Percentiles rank a stretch among this genome's conserved stretches.
phyloP scores from a whole-genome alignment of 2,329 filamentous ascomycete genomes.

The Sarocladium brachiariae region DNA sequence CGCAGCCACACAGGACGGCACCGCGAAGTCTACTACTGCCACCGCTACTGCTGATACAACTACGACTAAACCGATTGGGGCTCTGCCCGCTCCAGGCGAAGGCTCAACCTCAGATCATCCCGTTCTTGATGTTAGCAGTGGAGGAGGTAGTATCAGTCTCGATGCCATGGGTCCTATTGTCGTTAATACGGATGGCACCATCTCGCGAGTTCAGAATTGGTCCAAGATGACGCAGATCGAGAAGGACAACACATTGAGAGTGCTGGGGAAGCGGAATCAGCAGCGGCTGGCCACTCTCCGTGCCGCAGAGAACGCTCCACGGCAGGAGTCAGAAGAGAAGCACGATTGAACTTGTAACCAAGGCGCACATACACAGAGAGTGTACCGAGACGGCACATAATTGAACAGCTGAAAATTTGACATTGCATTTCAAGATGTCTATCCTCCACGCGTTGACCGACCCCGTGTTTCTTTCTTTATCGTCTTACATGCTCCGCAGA shows the following conservation, averaged over 20 bases:
- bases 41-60: no score
- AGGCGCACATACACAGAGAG: no score
- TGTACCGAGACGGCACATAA: no score
- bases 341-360: not conserved
- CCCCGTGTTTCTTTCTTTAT: not conserved
- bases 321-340: not conserved
- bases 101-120: conserved; percentile 10
- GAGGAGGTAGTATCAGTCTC: conserved; percentile 42
- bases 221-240: conserved; percentile 62
- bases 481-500: conserved; percentile 6
- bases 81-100: conserved; percentile 2
- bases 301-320: conserved; percentile 11
- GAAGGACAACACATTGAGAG: conserved; percentile 56
- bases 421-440: not conserved
- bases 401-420: not conserved
- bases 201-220: conserved; percentile 70
- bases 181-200: conserved; percentile 63
- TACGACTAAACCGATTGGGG: not conserved
- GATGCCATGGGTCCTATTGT: conserved; percentile 68
- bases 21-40: no score
- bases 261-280: conserved; percentile 64
- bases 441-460: not conserved
- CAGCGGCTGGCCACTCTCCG: conserved; percentile 48
- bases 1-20: no score
- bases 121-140: conserved; percentile 27